Evolutionary conservation across 768 basidiomycete genomes (phyloP), one percentile per base, ranked within the genome.

Genomic region (Clavulina sp.): DNA sequence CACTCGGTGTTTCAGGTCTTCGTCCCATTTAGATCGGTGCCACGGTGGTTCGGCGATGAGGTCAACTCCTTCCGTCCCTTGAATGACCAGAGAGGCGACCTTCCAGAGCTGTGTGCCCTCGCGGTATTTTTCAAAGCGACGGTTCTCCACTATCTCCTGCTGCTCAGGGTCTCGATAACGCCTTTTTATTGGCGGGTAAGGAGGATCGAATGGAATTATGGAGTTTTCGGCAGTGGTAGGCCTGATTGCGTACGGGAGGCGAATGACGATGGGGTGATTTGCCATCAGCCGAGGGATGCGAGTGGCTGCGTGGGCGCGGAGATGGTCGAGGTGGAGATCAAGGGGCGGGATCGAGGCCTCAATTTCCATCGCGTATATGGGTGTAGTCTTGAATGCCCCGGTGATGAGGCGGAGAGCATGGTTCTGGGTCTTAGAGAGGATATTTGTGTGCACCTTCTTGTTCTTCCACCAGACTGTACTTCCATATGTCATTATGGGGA

Each of bases 311-410:
- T 46, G 38, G 7, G 24, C 28, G 26, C 31, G 47, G 7, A 52
- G 30, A 4, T 31, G 41, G 52, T 57, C 47, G n/a, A 57, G 56
- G 13, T 30, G 26, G 44, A 23, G 19, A 4, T 33, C 4, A 3
- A 66, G 57, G 3, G 68, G 69, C 0, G 64, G 62, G n/a, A 66
- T 60, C 0, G 64, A 57, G 0, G 65, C 60, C 38, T 67, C 65
- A 5, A 68, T 54, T 48, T 67, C 60, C 2, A 69, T 56, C 0
- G 66, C 66, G 0, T 49, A 30, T 1, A 60, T 61, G 1, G 63
- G 65, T 0, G 64, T 62, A 1, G 67, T 68, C 0, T 58, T 32
- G 57, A 68, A 68, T 0, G 63, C 66, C 0, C 63, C 65, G 23
- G 63, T 64, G 0, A 69, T 67, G 1, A 61, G 60, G 0, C 60